phyloP scores from a whole-genome alignment of 2,329 filamentous ascomycete species.

The Passalora sequoiae region DNA sequence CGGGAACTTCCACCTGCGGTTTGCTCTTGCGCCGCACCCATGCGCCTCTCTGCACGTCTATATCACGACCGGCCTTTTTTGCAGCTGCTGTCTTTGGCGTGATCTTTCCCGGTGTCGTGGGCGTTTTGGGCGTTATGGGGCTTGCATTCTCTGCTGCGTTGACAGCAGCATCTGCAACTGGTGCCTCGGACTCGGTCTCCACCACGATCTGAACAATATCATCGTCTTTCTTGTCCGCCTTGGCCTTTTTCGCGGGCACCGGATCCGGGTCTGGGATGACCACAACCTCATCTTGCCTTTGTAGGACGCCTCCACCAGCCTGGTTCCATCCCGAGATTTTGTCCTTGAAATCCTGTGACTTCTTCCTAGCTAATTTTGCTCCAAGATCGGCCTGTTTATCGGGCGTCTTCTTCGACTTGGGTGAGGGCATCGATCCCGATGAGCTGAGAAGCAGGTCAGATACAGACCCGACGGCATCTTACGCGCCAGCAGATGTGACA shows the following conservation, averaged over 20 bases:
- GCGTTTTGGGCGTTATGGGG: constrained; percentile 6
- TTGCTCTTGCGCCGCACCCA: constrained; percentile 35
- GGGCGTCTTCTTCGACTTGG: constrained; percentile 27
- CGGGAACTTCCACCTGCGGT: constrained; percentile 37
- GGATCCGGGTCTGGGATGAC: constrained; percentile 18
- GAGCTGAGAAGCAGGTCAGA: constrained; percentile 27
- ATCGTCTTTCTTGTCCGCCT: constrained; percentile 5
- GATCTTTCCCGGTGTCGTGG: constrained; percentile 6
- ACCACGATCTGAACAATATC: constrained; percentile 20
- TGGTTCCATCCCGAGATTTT: constrained; percentile 34
- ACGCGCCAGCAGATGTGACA: constrained; percentile 20
- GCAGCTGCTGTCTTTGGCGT: constrained; percentile 10
- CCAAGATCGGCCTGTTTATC: constrained; percentile 30
- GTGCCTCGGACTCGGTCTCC: constrained; percentile 15
- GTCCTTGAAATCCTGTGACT: constrained; percentile 31
- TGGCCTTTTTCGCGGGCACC: background rate
- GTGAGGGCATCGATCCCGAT: constrained; percentile 25
- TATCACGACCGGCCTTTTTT: constrained; percentile 25
- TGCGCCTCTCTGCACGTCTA: constrained; percentile 32
- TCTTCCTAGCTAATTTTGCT: constrained; percentile 25
- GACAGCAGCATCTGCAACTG: constrained; percentile 14
- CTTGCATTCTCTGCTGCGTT: constrained; percentile 7
- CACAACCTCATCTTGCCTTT: constrained; percentile 27
- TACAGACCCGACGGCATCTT: constrained; percentile 22
- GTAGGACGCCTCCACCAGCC: constrained; percentile 27